Evolutionary conservation across 2,329 filamentous ascomycete species (phyloP).

Genomic region (Colletotrichum siamense): DNA sequence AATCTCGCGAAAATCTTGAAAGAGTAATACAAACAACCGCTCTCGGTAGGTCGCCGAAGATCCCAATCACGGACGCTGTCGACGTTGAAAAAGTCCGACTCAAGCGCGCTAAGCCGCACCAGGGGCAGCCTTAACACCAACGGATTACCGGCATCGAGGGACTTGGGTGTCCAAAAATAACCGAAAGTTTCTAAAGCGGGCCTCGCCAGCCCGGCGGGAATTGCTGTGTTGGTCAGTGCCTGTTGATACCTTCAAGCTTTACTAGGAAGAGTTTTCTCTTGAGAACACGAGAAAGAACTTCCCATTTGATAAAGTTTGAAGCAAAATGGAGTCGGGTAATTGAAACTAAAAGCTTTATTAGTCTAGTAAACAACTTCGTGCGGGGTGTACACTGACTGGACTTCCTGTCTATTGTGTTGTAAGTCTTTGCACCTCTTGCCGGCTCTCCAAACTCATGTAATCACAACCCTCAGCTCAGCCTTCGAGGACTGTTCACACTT

Average conservation of each 20-base stretch:
- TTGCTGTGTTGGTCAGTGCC: neutral
- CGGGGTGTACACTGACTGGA: neutral
- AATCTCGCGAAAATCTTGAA: neutral
- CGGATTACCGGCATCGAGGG: neutral
- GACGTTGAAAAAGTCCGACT: neutral
- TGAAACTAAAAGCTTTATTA: accelerated
- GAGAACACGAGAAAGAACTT: neutral
- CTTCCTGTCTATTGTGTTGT: neutral
- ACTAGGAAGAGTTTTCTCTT: neutral
- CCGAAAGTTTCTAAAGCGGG: neutral
- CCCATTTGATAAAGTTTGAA: neutral
- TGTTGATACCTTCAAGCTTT: neutral
- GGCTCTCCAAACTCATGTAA: neutral
- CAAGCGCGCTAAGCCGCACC: neutral
- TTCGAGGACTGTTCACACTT: neutral
- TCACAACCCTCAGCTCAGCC: neutral
- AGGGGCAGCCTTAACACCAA: neutral
- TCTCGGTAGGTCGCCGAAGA: neutral
- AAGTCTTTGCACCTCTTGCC: neutral
- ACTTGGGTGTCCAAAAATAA: neutral
- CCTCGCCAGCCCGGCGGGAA: neutral
- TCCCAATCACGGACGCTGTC: neutral
- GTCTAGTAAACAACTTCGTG: neutral
- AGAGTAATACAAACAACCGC: neutral
- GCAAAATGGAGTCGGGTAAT: neutral